These are phyloP conservation scores for Tetrapisispora taiwanensis DNA, from an alignment of 805 yeast species.

Conservation along the genomic window DNA sequence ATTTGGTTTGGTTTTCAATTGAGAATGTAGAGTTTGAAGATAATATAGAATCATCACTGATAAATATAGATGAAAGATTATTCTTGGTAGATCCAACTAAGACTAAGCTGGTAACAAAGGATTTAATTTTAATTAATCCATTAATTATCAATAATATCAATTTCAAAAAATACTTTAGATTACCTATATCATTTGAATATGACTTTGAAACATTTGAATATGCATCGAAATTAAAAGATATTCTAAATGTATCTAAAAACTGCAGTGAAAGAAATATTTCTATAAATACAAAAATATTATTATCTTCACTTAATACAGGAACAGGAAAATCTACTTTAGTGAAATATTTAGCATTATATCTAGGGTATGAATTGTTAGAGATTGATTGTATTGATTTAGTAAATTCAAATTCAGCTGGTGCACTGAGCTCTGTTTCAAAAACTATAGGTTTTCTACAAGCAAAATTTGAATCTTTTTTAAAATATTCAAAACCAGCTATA, in stretches of 20 bases:
- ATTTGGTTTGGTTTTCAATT: slow-evolving; percentile 79
- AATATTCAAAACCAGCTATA: slow-evolving; percentile 37
- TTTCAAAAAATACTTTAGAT: slow-evolving; percentile 40
- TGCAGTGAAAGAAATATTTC: slow-evolving; percentile 18
- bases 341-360: slow-evolving; percentile 39
- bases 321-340: slow-evolving; percentile 71
- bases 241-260: slow-evolving; percentile 43
- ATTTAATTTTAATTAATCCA: slow-evolving; percentile 42
- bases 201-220: slow-evolving; percentile 30
- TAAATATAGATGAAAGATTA: not conserved
- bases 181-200: slow-evolving; percentile 36
- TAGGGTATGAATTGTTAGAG: slow-evolving; percentile 58
- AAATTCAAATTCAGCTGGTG: slow-evolving; percentile 33
- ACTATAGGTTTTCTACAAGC: slow-evolving; percentile 73
- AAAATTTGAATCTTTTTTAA: slow-evolving; percentile 53
- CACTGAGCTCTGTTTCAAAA: slow-evolving; percentile 55
- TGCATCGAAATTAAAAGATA: slow-evolving; percentile 43
- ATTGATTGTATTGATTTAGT: slow-evolving; percentile 50
- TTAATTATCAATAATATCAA: slow-evolving; percentile 19
- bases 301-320: slow-evolving; percentile 62
- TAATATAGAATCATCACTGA: slow-evolving; percentile 6
- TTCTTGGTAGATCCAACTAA: slow-evolving; percentile 47
- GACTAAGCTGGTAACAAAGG: slow-evolving; percentile 57
- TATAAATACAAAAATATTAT: slow-evolving; percentile 46
- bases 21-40: slow-evolving; percentile 33